Conservation (phyloP, 805 yeast genomes). For the Dipodascopsis uninucleata region DNA sequence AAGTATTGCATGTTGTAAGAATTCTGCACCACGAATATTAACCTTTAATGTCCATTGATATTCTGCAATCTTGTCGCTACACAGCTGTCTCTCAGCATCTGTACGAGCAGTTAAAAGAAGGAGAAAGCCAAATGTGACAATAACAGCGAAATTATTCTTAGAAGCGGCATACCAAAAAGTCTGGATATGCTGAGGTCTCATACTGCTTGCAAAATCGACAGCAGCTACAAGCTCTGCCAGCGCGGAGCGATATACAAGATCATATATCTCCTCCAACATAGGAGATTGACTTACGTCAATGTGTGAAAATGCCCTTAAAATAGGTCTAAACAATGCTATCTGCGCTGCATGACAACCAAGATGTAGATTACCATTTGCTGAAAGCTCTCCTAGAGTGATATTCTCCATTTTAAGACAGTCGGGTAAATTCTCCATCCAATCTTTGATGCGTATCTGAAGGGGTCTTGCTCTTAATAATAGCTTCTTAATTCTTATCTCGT, state of each 20-base stretch:
- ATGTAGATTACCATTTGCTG: slow-evolving; percentile 31
- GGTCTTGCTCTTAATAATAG: slow-evolving; percentile 27
- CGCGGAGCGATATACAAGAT: slow-evolving; percentile 29
- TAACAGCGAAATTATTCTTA: slow-evolving; percentile 28
- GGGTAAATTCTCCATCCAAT: slow-evolving; percentile 39
- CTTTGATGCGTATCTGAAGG: slow-evolving; percentile 33
- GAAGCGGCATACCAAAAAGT: slow-evolving; percentile 34
- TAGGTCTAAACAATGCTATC: slow-evolving; percentile 30
- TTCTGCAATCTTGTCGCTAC: slow-evolving; percentile 28
- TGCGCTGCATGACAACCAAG: slow-evolving; percentile 32
- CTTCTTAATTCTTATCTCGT: slow-evolving; percentile 17
- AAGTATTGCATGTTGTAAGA: slow-evolving; percentile 31
- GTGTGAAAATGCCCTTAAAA: slow-evolving; percentile 26
- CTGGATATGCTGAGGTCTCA: slow-evolving; percentile 31
- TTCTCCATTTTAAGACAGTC: slow-evolving; percentile 30
- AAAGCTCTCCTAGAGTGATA: slow-evolving; percentile 29
- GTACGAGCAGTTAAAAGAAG: slow-evolving; percentile 27
- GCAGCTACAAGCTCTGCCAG: slow-evolving; percentile 30
- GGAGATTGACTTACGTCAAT: slow-evolving; percentile 20
- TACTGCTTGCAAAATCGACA: slow-evolving; percentile 29
- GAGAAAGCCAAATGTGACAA: slow-evolving; percentile 31
- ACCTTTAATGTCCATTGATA: slow-evolving; percentile 31
- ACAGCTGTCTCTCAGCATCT: slow-evolving; percentile 21
- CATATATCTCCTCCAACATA: slow-evolving; percentile 24
- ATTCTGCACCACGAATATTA: slow-evolving; percentile 31